Percentiles rank a stretch among this genome's conserved stretches.
phyloP scores from a whole-genome alignment of 225 moss, liverwort and hornwort genomes.

The Pseudisothecium myosuroides region DNA sequence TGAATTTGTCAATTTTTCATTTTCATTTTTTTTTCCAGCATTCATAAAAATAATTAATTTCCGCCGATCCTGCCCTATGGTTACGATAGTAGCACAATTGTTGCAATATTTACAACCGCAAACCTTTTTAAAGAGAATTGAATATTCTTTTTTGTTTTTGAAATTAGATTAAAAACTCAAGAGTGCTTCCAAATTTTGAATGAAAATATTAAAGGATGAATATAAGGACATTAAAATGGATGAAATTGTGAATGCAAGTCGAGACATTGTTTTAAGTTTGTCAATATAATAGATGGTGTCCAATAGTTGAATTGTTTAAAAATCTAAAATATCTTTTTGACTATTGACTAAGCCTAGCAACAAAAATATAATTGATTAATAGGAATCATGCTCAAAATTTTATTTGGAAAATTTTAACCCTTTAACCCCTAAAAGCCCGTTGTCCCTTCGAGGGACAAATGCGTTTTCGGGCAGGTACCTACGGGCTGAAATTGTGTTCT shows the following conservation, averaged over 20 bases:
- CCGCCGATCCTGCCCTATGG: no score
- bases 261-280: no score
- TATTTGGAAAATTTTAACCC: background rate
- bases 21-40: no score
- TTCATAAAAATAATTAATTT: no score
- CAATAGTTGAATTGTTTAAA: background rate
- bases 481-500: no score
- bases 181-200: background rate
- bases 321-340: background rate
- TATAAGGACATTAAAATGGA: background rate
- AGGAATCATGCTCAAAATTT: background rate
- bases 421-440: no score
- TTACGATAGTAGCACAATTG: no score
- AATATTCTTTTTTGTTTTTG: background rate
- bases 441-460: no score
- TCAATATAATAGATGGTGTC: background rate
- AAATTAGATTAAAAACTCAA: background rate
- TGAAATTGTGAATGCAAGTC: background rate
- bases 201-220: background rate
- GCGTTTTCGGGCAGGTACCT: no score
- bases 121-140: fast-evolving
- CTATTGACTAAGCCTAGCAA: fast-evolving
- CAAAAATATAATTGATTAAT: background rate
- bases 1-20: no score
- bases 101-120: background rate